These are phyloP conservation scores for Mortierella claussenii DNA, from an alignment of 192 early-diverging fungal species.

Conservation along the genomic window DNA sequence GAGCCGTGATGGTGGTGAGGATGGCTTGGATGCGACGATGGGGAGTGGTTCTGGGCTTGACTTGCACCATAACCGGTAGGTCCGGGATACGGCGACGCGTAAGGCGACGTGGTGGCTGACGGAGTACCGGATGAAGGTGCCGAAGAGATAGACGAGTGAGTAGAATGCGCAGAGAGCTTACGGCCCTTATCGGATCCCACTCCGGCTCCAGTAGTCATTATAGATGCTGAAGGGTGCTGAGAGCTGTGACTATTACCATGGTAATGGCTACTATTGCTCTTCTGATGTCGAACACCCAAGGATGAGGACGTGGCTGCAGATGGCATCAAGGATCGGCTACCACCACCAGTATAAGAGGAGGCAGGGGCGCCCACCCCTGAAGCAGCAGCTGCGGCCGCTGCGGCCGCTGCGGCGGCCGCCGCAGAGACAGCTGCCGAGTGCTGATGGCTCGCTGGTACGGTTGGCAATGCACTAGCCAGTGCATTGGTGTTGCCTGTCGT, in stretches of 20 bases:
- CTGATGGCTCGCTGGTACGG: conserved; percentile 44
- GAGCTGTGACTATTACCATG: not conserved
- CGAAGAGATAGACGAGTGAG: conserved; percentile 28
- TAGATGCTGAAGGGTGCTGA: not conserved
- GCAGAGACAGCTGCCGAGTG: conserved; percentile 47
- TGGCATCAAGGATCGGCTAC: conserved; percentile 7
- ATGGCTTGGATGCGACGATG: conserved; percentile 6
- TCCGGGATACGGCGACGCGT: conserved; percentile 26
- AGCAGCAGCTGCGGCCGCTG: conserved; percentile 22
- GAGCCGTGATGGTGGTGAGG: not conserved
- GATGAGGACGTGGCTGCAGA: conserved; percentile 4
- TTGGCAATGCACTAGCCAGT: conserved; percentile 34
- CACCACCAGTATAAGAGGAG: not conserved
- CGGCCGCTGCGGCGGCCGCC: conserved; percentile 42
- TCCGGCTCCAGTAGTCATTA: not conserved
- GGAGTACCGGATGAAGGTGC: conserved; percentile 30
- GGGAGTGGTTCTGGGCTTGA: not conserved
- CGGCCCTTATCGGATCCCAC: conserved; percentile 17
- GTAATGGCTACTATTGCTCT: conserved; percentile 8
- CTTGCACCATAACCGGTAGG: not conserved
- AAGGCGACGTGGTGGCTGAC: conserved; percentile 33
- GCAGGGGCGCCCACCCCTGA: not conserved
- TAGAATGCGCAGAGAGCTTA: conserved; percentile 24
- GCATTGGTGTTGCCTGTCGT: conserved; percentile 7
- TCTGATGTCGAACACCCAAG: conserved; percentile 22